Evolutionary conservation across 208 protist genomes (phyloP).

Genomic region (Leishmania braziliensis): DNA sequence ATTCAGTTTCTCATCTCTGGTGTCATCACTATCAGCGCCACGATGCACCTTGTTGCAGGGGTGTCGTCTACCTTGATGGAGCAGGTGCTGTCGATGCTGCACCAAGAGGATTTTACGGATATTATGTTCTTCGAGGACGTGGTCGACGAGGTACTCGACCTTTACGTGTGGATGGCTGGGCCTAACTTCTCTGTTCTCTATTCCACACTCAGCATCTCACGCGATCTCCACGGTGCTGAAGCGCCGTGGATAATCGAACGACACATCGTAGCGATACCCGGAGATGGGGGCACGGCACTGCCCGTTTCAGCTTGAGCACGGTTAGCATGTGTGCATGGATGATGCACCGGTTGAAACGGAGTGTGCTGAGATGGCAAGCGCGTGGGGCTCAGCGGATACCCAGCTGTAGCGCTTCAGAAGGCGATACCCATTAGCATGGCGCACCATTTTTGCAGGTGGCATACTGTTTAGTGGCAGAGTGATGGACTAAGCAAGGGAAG

Average conservation of each 20-base stretch:
- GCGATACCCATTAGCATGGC: neutral
- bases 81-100: slow-evolving; percentile 22
- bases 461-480: neutral
- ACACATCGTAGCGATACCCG: slow-evolving; percentile 22
- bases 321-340: slow-evolving; percentile 9
- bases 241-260: slow-evolving; percentile 21
- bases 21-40: slow-evolving; percentile 26
- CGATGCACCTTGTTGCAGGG: slow-evolving; percentile 22
- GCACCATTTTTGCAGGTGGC: neutral
- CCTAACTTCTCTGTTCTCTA: slow-evolving; percentile 21
- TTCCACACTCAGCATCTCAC: slow-evolving; percentile 19
- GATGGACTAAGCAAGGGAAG: neutral
- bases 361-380: neutral
- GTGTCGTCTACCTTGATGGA: slow-evolving; percentile 25
- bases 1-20: slow-evolving; percentile 15
- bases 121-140: slow-evolving; percentile 4
- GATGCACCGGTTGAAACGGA: slow-evolving; percentile 5
- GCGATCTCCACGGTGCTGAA: slow-evolving; percentile 9
- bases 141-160: slow-evolving; percentile 23
- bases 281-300: slow-evolving; percentile 27
- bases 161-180: slow-evolving; percentile 19
- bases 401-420: neutral
- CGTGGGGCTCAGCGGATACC: neutral
- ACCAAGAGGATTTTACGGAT: slow-evolving; percentile 17
- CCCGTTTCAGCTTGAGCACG: slow-evolving; percentile 23